A percentile compares a stretch with the other conserved stretches of the same genome.
Evolutionary conservation across 176 grass and related monocot species (phyloP).

Genomic region (Saccharum spontaneum): DNA sequence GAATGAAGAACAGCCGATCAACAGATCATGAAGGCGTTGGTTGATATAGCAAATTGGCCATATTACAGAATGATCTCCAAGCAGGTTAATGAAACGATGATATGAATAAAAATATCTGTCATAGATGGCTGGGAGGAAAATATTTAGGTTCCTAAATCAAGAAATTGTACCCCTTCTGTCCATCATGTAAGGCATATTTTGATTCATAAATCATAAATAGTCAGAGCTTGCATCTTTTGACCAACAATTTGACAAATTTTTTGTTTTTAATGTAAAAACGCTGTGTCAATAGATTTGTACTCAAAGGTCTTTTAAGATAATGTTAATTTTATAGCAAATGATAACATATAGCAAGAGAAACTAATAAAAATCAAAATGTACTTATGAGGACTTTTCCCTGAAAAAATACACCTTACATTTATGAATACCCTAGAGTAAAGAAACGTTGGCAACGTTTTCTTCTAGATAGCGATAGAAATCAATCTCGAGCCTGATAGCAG

Average conservation of each 20-base stretch:
- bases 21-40: not conserved
- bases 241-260: not conserved
- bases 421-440: not conserved
- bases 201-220: not conserved
- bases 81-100: not conserved
- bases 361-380: not conserved
- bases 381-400: not conserved
- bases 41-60: not conserved
- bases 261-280: not conserved
- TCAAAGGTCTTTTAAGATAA: not conserved
- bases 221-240: not conserved
- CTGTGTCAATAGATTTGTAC: not conserved
- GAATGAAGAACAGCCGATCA: not conserved
- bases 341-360: not conserved
- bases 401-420: not conserved
- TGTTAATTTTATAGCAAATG: not conserved
- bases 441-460: not conserved
- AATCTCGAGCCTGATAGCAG: not conserved
- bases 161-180: not conserved
- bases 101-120: not conserved
- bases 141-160: not conserved
- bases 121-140: not conserved
- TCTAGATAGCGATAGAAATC: not conserved
- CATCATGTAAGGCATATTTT: not conserved
- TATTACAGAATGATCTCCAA: not conserved